Percentiles rank a stretch among this genome's conserved stretches.
These are phyloP conservation scores for Nemania diffusa DNA, from an alignment of 2,329 filamentous ascomycete genomes.

Conservation along the genomic window DNA sequence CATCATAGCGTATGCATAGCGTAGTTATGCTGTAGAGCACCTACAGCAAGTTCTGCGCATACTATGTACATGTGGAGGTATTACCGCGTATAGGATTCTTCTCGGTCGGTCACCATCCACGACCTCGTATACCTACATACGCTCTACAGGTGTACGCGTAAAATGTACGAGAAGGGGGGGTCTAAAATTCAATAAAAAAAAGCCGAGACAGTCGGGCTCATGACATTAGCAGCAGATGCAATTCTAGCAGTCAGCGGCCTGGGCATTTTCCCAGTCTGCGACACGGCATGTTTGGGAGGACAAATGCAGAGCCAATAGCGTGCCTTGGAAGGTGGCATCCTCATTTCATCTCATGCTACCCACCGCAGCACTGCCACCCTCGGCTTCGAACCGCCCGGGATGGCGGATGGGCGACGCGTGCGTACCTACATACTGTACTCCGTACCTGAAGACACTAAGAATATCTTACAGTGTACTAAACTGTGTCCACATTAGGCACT, in stretches of 20 bases:
- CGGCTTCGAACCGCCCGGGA: conserved; percentile 25
- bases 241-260: conserved; percentile 16
- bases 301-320: conserved; percentile 21
- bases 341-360: conserved; percentile 32
- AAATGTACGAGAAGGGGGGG: background rate
- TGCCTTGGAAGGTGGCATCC: conserved; percentile 1
- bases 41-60: background rate
- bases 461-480: background rate
- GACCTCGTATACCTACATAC: background rate
- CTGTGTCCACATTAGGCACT: background rate
- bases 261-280: conserved; percentile 19
- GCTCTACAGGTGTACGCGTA: no score
- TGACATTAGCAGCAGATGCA: conserved; percentile 8
- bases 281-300: conserved; percentile 35
- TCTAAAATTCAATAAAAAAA: background rate
- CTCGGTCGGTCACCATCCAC: no score
- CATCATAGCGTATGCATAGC: conserved; percentile 17
- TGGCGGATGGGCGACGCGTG: background rate
- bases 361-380: conserved; percentile 36
- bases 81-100: no score
- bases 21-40: background rate
- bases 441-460: background rate
- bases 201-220: conserved; percentile 27
- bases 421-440: no score
- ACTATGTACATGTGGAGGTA: no score